These are phyloP conservation scores for Lachancea quebecensis DNA, from an alignment of 805 yeast species.

Conservation along the genomic window DNA sequence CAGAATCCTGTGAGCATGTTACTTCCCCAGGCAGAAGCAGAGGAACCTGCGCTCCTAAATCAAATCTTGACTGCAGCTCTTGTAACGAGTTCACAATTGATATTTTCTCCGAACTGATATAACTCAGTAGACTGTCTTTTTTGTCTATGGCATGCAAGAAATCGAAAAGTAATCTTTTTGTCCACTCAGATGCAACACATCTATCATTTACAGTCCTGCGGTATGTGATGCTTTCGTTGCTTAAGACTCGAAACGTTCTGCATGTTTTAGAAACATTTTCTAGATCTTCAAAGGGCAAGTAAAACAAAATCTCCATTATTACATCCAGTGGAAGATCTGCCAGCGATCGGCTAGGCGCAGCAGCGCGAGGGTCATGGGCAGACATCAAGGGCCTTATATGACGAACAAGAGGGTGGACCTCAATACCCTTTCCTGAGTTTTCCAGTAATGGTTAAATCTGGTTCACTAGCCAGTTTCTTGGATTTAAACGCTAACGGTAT, in stretches of 20 bases:
- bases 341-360: slow-evolving; percentile 7
- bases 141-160: slow-evolving; percentile 17
- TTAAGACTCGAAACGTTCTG: slow-evolving; percentile 18
- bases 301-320: slow-evolving; percentile 19
- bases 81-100: slow-evolving; percentile 16
- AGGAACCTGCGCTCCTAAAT: slow-evolving; percentile 7
- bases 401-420: neutral
- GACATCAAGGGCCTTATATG: neutral
- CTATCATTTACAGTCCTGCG: slow-evolving; percentile 11
- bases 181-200: slow-evolving; percentile 15
- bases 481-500: too few species aligned
- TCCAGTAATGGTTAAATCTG: neutral
- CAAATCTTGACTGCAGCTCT: slow-evolving; percentile 13
- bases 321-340: slow-evolving; percentile 22
- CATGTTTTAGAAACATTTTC: slow-evolving; percentile 19
- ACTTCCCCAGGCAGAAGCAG: neutral
- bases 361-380: neutral
- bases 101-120: slow-evolving; percentile 9
- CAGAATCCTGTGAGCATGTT: neutral
- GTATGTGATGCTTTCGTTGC: slow-evolving; percentile 20
- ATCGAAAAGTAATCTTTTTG: slow-evolving; percentile 16
- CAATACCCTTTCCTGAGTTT: neutral
- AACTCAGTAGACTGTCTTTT: slow-evolving; percentile 9
- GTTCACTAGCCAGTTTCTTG: too few species aligned
- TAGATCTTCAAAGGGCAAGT: slow-evolving; percentile 19